Evolutionary conservation across 2,329 filamentous ascomycete species (phyloP), one percentile per base, ranked within the genome.

Genomic region (Teratosphaeria nubilosa): DNA sequence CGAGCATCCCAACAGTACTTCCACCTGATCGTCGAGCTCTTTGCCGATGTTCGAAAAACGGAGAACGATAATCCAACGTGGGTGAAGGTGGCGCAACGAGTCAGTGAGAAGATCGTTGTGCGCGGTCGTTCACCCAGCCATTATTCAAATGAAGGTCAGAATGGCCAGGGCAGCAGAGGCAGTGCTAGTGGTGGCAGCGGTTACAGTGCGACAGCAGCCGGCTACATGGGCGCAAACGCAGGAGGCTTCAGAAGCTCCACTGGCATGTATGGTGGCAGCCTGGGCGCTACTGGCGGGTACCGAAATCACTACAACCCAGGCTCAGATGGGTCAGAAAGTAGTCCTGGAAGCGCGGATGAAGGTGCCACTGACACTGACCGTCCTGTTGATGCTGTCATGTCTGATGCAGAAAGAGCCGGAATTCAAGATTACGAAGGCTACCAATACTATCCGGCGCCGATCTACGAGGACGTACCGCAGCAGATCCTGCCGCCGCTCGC

Each of bases 1-100:
- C 81, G 91, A 58, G 91, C 91, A 1, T 90, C 91, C 20, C 91
- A 96, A 69, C 91, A 96, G 66, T 95, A 91, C 72, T 96, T 95
- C 68, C 89, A 94, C 66, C 79, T 96, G n/a, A 83, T 95, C 52
- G 86, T 95, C 3, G 90, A 95, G 70, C 82, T 95, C 1, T 90
- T 84, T 73, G 89, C 82, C 7, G 85, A 91, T 63, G 76, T 90
- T 7, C 80, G 83, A 2, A 69, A 72, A 32, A 77, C 70, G 4
- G 67, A 69, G 24, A 69, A 66, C 58, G 59, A 69, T 64, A 71
- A 76, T 20, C 79, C 82, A 0, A 79, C 82, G 32, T 91, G 81
- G 75, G 76, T 91, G 66, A 86, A 87, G 68, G 78, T 94, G 55
- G 88, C 88, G 3, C 82, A 83, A 58, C 81, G 82, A 53, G 84